A percentile compares a stretch with the other conserved stretches of the same genome.
phyloP scores from a whole-genome alignment of 306 rosid species.

The Macrotyloma uniflorum region DNA sequence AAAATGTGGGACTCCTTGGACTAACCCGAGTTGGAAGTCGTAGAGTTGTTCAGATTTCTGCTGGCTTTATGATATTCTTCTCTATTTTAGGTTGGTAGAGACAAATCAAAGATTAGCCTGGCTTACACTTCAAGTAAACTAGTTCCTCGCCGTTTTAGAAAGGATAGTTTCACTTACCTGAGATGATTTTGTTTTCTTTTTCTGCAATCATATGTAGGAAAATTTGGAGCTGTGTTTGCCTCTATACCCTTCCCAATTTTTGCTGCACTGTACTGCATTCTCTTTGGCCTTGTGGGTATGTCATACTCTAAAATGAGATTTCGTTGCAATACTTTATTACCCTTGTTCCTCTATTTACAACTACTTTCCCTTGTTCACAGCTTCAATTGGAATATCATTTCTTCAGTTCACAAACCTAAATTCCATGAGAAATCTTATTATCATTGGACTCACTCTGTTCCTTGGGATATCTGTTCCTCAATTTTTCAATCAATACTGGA shows the following conservation, averaged over 20 bases:
- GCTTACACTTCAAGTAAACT: background rate
- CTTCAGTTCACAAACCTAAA: constrained; percentile 97
- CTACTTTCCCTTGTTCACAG: constrained; percentile 50
- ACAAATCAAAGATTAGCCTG: constrained; percentile 23
- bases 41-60: constrained; percentile 91
- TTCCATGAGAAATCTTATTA: constrained; percentile 95
- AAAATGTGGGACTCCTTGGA: constrained; percentile 97
- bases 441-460: constrained; percentile 82
- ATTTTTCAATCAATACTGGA: constrained; percentile 74
- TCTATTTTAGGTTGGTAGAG: constrained; percentile 69
- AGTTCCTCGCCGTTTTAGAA: background rate
- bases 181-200: constrained; percentile 1
- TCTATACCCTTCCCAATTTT: constrained; percentile 91
- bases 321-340: background rate
- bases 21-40: constrained; percentile 97
- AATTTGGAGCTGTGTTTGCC: constrained; percentile 98
- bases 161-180: background rate
- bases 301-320: constrained; percentile 13
- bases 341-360: constrained; percentile 24
- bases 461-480: constrained; percentile 93
- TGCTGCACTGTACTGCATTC: constrained; percentile 83
- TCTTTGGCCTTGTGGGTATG: constrained; percentile 94
- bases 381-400: constrained; percentile 89
- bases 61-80: constrained; percentile 98
- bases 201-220: constrained; percentile 55